Conservation (phyloP, 345 rosid species). For the Brassica nigra region DNA sequence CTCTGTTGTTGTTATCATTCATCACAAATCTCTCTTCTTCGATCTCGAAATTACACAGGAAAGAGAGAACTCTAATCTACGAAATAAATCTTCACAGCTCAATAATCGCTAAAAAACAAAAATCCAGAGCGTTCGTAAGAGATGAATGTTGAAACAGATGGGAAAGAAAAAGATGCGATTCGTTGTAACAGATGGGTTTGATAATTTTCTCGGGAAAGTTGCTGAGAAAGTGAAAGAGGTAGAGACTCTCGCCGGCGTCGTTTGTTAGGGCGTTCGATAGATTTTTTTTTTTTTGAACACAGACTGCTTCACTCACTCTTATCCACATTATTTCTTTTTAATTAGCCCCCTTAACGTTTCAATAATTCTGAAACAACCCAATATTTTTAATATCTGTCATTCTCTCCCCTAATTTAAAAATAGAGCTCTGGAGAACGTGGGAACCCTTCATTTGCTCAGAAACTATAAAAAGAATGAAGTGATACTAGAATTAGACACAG, state of each 20-base stretch:
- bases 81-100: conserved; percentile 15
- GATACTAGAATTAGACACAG: conserved; percentile 18
- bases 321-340: conserved; percentile 18
- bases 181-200: too few species aligned
- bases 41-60: neutral
- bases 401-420: neutral
- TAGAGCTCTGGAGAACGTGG: neutral
- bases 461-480: neutral
- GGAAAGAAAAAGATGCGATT: too few species aligned
- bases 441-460: conserved; percentile 17
- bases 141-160: too few species aligned
- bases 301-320: conserved; percentile 14
- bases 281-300: neutral
- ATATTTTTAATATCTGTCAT: neutral
- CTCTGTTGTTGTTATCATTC: conserved; percentile 57
- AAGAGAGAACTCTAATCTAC: neutral
- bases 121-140: neutral
- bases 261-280: conserved; percentile 37
- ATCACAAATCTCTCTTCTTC: conserved; percentile 46
- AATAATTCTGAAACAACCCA: neutral
- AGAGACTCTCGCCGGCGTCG: conserved; percentile 24
- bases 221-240: conserved; percentile 17
- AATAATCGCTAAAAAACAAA: neutral
- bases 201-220: conserved; percentile 18
- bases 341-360: neutral